Evolutionary conservation across 164 flowering plant species (phyloP), one percentile per base, ranked within the genome.

Genomic region (Berberis vulgaris): DNA sequence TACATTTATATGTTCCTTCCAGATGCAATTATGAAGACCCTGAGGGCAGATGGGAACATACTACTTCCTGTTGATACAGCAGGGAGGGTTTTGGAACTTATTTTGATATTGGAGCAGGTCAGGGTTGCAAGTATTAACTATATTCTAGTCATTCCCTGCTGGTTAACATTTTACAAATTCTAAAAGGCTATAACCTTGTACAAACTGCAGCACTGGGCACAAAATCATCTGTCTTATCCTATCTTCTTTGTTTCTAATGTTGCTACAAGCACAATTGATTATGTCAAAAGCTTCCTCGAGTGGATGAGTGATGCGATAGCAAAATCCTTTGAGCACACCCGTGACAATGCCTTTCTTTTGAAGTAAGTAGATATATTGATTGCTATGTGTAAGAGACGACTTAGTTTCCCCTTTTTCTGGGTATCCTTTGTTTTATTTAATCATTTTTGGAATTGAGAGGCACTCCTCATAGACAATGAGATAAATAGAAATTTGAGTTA

Each of bases 231-330:
- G 71, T 74, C 78, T 54, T 88, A 80, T 73, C 98, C 98, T 39
- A 86, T 94, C 59, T 88, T 67, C 82, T 87, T 94, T 68, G 87
- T 94, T 57, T 86, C 98, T 26, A 81, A 86, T 77, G 96, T 94
- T 66, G 61, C 97, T 60, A 80, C 98, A 49, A 91, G 97, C 80
- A 91, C 97, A 5, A 75, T 91, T 55, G 97, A 91, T 49, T 91
- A 86, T 78, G 91, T 80, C 26, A 91, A 94, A 84, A 94, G 97
- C 71, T 94, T 91, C 69, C 88, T 94, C 57, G 99, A 94, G 81
- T 94, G 96, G 96, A 94, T 94, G 99, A 87, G 93, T 78, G 99
- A 94, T 71, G 76, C 93, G 55, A 89, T 94, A 64, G 90, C 93
- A 64, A 94, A 94, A 73, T 94, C 99, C 52, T 94, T 94, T 70